Evolutionary conservation across 73 alveolate genomes (phyloP).

Genomic region (Uronychia binucleata): DNA sequence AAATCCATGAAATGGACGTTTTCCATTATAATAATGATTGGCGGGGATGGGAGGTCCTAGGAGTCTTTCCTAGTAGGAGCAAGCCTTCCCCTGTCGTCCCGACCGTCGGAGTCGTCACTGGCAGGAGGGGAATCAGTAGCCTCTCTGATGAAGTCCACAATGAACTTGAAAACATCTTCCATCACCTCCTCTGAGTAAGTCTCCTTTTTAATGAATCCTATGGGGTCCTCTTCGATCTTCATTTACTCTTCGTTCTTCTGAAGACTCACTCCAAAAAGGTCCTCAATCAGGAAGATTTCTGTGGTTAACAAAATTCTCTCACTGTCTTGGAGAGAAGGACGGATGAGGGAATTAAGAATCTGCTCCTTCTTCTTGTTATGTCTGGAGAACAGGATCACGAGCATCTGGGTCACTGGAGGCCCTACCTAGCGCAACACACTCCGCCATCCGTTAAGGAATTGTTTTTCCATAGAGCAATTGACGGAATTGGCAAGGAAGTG

Average conservation of each 20-base stretch:
- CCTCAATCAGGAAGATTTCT: conserved; percentile 5
- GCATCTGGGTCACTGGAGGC: no score
- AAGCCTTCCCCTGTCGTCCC: no score
- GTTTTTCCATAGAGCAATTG: conserved; percentile 7
- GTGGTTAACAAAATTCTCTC: no score
- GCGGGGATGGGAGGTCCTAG: no score
- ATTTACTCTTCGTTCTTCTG: conserved; percentile 9
- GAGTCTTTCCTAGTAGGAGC: no score
- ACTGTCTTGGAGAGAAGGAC: background rate
- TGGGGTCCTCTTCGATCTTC: conserved; percentile 4
- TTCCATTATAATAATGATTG: conserved; percentile 8
- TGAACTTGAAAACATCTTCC: no score
- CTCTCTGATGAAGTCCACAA: no score
- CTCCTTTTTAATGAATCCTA: conserved; percentile 19
- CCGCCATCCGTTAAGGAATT: conserved; percentile 7
- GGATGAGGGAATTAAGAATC: background rate
- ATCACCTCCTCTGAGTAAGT: no score
- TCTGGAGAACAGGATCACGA: background rate
- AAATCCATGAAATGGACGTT: conserved; percentile 19
- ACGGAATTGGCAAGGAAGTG: conserved; percentile 5
- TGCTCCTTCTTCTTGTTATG: background rate
- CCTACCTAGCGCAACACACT: no score
- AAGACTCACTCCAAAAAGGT: background rate
- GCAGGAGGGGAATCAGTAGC: no score
- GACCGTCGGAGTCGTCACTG: no score